These are phyloP conservation scores for Agarophyton chilense DNA, from an alignment of 23 red algal species.

Conservation along the genomic window DNA sequence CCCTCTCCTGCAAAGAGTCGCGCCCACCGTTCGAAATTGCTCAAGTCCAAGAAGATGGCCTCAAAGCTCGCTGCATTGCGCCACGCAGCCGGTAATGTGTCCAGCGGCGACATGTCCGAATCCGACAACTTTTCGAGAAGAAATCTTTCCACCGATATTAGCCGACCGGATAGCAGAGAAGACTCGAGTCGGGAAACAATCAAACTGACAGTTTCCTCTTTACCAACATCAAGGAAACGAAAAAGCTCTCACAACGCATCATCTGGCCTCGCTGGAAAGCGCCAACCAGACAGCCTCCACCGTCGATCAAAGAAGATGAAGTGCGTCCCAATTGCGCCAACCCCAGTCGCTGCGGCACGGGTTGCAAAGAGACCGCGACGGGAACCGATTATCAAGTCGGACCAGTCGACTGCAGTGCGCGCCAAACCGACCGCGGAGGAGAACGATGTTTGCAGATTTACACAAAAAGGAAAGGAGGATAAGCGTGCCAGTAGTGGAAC, in stretches of 20 bases:
- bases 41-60: slow-evolving; percentile 7
- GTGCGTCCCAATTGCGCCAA: slow-evolving; percentile 13
- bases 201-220: neutral
- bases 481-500: neutral
- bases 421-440: neutral
- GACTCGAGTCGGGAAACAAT: neutral
- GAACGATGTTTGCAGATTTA: neutral
- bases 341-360: neutral
- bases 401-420: neutral
- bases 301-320: neutral
- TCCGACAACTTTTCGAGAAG: slow-evolving; percentile 20
- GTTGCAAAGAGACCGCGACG: neutral
- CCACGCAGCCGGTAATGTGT: neutral
- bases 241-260: neutral
- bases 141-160: neutral
- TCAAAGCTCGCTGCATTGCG: neutral
- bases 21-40: neutral
- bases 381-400: neutral
- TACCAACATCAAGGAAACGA: neutral
- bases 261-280: neutral
- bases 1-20: slow-evolving; percentile 1
- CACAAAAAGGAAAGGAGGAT: neutral
- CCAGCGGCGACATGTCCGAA: slow-evolving; percentile 26
- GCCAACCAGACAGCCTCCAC: neutral
- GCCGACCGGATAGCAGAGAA: neutral